Percentiles rank a stretch among this genome's conserved stretches.
Evolutionary conservation across 208 protist genomes (phyloP).

Genomic region (Crithidia sp.): DNA sequence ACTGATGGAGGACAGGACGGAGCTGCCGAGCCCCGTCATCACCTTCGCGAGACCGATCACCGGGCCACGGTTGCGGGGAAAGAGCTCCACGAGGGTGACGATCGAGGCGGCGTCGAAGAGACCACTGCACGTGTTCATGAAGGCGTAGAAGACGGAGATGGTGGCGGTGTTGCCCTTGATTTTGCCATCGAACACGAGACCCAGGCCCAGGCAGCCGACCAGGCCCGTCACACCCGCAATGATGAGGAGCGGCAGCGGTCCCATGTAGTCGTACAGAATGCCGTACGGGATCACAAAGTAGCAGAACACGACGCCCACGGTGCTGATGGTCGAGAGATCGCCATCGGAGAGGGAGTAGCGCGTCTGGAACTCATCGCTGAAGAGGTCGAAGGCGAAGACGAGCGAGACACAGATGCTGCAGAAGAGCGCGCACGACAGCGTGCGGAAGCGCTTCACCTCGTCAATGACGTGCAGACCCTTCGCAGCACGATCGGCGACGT

Average conservation of each 20-base stretch:
- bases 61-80: conserved; percentile 73
- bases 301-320: conserved; percentile 66
- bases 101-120: conserved; percentile 61
- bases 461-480: conserved; percentile 50
- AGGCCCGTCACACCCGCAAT: conserved; percentile 41
- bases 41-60: conserved; percentile 70
- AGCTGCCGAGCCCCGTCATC: conserved; percentile 75
- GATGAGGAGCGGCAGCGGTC: conserved; percentile 44
- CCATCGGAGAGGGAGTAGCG: conserved; percentile 57
- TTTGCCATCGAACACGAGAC: conserved; percentile 49
- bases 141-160: conserved; percentile 72
- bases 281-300: conserved; percentile 75
- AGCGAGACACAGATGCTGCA: conserved; percentile 73
- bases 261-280: conserved; percentile 60
- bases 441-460: conserved; percentile 65
- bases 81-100: conserved; percentile 57
- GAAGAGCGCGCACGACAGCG: conserved; percentile 58
- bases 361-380: conserved; percentile 52
- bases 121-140: conserved; percentile 64
- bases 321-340: conserved; percentile 75
- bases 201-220: conserved; percentile 57
- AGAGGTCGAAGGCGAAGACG: conserved; percentile 71
- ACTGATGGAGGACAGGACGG: conserved; percentile 65
- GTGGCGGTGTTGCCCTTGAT: conserved; percentile 55
- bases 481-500: conserved; percentile 41